phyloP scores from a whole-genome alignment of 106 monocot genomes.

The Allium sativum region DNA sequence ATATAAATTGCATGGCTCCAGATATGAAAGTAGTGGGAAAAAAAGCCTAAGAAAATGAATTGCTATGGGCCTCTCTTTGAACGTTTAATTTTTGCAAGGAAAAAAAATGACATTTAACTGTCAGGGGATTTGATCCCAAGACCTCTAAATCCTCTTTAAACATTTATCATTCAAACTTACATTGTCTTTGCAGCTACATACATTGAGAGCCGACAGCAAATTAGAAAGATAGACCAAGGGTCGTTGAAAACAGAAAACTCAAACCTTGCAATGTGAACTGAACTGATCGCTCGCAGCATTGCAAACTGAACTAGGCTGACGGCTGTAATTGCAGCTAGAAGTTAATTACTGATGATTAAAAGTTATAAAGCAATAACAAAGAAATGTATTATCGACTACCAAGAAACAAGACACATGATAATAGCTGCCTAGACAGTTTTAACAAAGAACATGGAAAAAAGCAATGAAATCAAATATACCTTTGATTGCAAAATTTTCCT shows the following conservation, averaged over 20 bases:
- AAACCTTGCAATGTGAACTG: slow-evolving; percentile 1
- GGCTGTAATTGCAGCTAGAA: not conserved
- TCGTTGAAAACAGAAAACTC: not conserved
- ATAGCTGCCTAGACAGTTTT: not conserved
- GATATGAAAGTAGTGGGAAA: no score
- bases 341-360: not conserved
- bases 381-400: not conserved
- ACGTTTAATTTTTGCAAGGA: no score
- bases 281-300: not conserved
- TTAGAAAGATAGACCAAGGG: not conserved
- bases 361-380: not conserved
- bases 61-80: no score
- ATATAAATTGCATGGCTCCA: no score
- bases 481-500: slow-evolving; percentile 33
- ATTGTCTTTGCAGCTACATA: no score
- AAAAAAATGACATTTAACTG: no score
- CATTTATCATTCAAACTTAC: no score
- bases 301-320: not conserved
- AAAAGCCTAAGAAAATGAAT: no score
- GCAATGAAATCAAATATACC: slow-evolving; percentile 5
- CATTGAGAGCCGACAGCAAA: no score
- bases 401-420: not conserved
- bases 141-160: no score
- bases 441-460: not conserved
- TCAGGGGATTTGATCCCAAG: no score